These are phyloP conservation scores for Didymella exigua DNA, from an alignment of 2,329 filamentous ascomycete genomes.

Conservation along the genomic window DNA sequence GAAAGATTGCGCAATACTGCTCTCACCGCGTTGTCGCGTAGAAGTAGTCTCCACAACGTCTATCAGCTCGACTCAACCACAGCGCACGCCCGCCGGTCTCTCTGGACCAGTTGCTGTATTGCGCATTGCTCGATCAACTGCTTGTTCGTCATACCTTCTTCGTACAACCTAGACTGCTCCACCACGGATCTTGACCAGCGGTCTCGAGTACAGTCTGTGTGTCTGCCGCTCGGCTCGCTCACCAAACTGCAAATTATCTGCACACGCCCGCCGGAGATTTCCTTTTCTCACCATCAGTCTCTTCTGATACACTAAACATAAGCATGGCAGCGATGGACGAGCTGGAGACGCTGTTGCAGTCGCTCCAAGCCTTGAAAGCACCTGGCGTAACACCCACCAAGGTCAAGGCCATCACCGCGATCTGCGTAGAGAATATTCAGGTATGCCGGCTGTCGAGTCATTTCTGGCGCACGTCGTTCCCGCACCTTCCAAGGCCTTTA, in stretches of 20 bases:
- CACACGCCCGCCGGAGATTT: conserved; percentile 15
- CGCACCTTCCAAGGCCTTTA: conserved; percentile 22
- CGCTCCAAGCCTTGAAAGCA: conserved; percentile 87
- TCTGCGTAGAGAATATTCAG: conserved; percentile 70
- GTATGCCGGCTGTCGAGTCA: conserved; percentile 32
- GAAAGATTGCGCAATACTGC: conserved; percentile 27
- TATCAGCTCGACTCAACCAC: conserved; percentile 29
- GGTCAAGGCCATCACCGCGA: conserved; percentile 82
- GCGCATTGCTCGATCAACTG: conserved; percentile 29
- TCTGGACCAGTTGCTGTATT: conserved; percentile 26
- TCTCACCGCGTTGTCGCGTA: conserved; percentile 33
- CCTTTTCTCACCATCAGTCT: conserved; percentile 28
- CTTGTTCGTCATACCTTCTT: conserved; percentile 29
- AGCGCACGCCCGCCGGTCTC: conserved; percentile 21
- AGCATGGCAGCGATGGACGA: conserved; percentile 79
- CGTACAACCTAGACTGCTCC: conserved; percentile 37
- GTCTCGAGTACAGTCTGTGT: conserved; percentile 34
- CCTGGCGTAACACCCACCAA: conserved; percentile 93
- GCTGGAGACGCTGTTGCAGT: conserved; percentile 86
- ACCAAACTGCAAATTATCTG: conserved; percentile 18
- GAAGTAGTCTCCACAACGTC: conserved; percentile 24
- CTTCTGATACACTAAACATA: conserved; percentile 35
- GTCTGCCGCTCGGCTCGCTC: conserved; percentile 30
- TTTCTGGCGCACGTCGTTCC: conserved; percentile 9
- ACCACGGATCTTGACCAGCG: conserved; percentile 30